A percentile compares a stretch with the other conserved stretches of the same genome.
Evolutionary conservation across 2,329 filamentous ascomycete species (phyloP).

Genomic region (Calonectria crousiana): DNA sequence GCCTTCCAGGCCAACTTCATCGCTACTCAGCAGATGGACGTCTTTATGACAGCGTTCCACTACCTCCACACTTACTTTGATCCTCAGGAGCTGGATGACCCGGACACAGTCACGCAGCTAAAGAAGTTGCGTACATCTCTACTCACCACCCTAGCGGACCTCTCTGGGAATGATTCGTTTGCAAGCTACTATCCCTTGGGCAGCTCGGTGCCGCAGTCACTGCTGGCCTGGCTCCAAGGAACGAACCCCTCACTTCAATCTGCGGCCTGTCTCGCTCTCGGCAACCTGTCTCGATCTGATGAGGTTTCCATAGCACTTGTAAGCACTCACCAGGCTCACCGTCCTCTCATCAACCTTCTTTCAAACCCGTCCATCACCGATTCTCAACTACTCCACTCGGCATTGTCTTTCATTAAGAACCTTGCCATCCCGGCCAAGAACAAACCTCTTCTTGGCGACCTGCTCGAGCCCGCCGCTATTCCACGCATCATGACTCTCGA

Average conservation of each 20-base stretch:
- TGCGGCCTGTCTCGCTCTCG: slow-evolving; percentile 70
- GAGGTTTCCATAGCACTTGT: slow-evolving; percentile 65
- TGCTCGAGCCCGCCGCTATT: slow-evolving; percentile 60
- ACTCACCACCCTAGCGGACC: slow-evolving; percentile 63
- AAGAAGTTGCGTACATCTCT: slow-evolving; percentile 63
- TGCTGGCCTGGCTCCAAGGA: slow-evolving; percentile 62
- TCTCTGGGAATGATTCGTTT: slow-evolving; percentile 65
- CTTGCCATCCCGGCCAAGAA: slow-evolving; percentile 70
- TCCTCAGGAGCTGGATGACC: slow-evolving; percentile 56
- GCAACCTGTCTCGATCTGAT: slow-evolving; percentile 73
- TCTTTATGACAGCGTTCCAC: slow-evolving; percentile 63
- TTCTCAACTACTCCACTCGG: slow-evolving; percentile 67
- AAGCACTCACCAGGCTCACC: slow-evolving; percentile 52
- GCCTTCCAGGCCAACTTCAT: slow-evolving; percentile 64
- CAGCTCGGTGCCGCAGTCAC: slow-evolving; percentile 54
- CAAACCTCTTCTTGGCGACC: slow-evolving; percentile 62
- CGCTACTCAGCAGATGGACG: slow-evolving; percentile 49
- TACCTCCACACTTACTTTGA: slow-evolving; percentile 60
- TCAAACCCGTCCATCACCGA: slow-evolving; percentile 54
- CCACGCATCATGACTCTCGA: slow-evolving; percentile 68
- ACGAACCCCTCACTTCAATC: slow-evolving; percentile 61
- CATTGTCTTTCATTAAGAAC: slow-evolving; percentile 73
- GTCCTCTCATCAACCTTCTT: slow-evolving; percentile 61
- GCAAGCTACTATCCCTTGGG: slow-evolving; percentile 55
- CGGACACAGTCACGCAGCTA: slow-evolving; percentile 58